Evolutionary conservation across 805 yeast genomes (phyloP).

Genomic region (Zygoascus tannicola): DNA sequence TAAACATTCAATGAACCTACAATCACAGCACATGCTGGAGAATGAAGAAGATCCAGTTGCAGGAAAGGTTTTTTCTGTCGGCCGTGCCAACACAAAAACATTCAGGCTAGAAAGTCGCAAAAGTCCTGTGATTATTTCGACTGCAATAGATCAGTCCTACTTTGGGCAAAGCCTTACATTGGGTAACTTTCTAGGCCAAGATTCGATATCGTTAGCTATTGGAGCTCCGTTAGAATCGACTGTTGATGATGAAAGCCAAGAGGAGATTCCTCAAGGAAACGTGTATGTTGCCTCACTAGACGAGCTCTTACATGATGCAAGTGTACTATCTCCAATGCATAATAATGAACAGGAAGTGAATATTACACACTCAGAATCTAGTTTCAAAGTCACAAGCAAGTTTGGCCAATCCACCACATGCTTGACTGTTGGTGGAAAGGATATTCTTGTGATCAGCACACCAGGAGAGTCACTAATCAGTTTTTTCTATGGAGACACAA

Average conservation of each 20-base stretch:
- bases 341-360: not conserved
- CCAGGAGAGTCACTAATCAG: constrained; percentile 44
- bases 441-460: constrained; percentile 38
- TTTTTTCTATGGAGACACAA: constrained; percentile 27
- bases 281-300: constrained; percentile 14
- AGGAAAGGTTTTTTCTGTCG: too few relatives aligned
- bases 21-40: not conserved
- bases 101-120: not conserved
- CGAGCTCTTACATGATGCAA: not conserved
- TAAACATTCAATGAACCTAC: not conserved
- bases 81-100: not conserved
- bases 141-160: constrained; percentile 25
- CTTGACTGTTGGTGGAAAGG: constrained; percentile 22
- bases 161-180: constrained; percentile 40
- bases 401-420: not conserved
- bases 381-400: not conserved
- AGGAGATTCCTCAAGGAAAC: constrained; percentile 12
- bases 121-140: constrained; percentile 10
- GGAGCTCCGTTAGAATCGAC: constrained; percentile 39
- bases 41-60: not conserved
- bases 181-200: constrained; percentile 33
- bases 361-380: not conserved
- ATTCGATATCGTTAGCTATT: constrained; percentile 37
- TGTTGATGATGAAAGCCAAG: not conserved
- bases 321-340: not conserved